phyloP scores from a whole-genome alignment of 495 filamentous ascomycete genomes.

The Penicillium turbatum region DNA sequence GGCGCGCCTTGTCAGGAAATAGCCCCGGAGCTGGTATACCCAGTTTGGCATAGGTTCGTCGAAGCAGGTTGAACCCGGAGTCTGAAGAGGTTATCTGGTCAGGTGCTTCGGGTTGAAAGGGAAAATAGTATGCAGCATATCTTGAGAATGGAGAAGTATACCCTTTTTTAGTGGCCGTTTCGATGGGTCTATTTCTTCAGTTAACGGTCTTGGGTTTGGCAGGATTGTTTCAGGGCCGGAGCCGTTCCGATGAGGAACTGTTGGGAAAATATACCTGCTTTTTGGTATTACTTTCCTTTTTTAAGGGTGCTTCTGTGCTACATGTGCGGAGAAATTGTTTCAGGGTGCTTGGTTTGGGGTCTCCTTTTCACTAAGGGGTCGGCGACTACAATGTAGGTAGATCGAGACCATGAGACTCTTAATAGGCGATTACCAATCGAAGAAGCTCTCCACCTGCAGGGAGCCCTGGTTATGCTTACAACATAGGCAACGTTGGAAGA shows the following conservation, averaged over 20 bases:
- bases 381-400: too few relatives aligned
- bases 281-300: background rate
- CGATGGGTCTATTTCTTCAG: slow-evolving; percentile 1
- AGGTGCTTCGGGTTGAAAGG: background rate
- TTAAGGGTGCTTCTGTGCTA: too few relatives aligned
- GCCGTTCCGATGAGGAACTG: background rate
- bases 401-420: too few relatives aligned
- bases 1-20: background rate
- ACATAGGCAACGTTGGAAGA: too few relatives aligned
- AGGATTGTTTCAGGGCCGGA: background rate
- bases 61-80: too few relatives aligned
- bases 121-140: too few relatives aligned
- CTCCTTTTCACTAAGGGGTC: too few relatives aligned
- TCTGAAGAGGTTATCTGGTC: background rate
- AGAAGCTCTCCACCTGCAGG: too few relatives aligned
- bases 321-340: too few relatives aligned
- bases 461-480: too few relatives aligned
- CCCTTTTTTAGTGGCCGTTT: slow-evolving; percentile 1
- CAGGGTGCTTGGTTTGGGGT: too few relatives aligned
- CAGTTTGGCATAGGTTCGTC: background rate
- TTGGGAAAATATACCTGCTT: background rate
- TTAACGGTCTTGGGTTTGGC: background rate
- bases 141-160: background rate
- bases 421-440: too few relatives aligned
- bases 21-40: background rate